Conservation (phyloP, 208 protist genomes). For the Porcisia hertigi region DNA sequence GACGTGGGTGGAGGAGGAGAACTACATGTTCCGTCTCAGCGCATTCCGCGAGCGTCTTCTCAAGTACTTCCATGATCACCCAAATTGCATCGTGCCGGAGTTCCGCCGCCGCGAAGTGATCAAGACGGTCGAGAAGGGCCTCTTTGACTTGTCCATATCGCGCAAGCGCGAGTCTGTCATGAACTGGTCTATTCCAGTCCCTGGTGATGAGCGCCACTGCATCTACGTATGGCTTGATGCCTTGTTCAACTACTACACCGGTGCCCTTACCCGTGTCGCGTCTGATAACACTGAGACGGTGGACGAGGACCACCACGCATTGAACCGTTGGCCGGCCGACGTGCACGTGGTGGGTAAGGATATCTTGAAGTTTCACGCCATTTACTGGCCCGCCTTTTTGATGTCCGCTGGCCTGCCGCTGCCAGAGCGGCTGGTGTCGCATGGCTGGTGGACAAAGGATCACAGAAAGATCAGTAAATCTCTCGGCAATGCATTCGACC, state of each 20-base stretch:
- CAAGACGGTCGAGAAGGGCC: slow-evolving; percentile 74
- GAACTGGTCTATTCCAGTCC: slow-evolving; percentile 98
- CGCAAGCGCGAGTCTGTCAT: slow-evolving; percentile 85
- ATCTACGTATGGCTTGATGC: slow-evolving; percentile 99
- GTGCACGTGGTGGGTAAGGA: slow-evolving; percentile 98
- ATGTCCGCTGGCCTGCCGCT: slow-evolving; percentile 93
- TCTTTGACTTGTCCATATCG: slow-evolving; percentile 97
- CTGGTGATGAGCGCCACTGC: slow-evolving; percentile 92
- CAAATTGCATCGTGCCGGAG: slow-evolving; percentile 91
- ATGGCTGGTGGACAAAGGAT: slow-evolving; percentile 97
- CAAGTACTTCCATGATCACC: slow-evolving; percentile 82
- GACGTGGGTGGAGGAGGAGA: slow-evolving; percentile 97
- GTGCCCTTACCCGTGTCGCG: slow-evolving; percentile 42
- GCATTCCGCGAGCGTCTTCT: slow-evolving; percentile 88
- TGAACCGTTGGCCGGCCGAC: slow-evolving; percentile 83
- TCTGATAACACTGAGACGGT: slow-evolving; percentile 46
- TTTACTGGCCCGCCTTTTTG: slow-evolving; percentile 99
- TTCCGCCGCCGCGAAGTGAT: slow-evolving; percentile 94
- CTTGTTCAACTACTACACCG: slow-evolving; percentile 99
- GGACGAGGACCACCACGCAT: slow-evolving; percentile 39
- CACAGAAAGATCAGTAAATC: slow-evolving; percentile 97
- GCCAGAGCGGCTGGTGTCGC: slow-evolving; percentile 91
- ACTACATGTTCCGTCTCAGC: slow-evolving; percentile 98
- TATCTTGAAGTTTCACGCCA: slow-evolving; percentile 99
- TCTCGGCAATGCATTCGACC: slow-evolving; percentile 97